A percentile compares a stretch with the other conserved stretches of the same genome.
These are phyloP conservation scores for Crepidotus variabilis DNA, from an alignment of 768 basidiomycete genomes.

Conservation along the genomic window DNA sequence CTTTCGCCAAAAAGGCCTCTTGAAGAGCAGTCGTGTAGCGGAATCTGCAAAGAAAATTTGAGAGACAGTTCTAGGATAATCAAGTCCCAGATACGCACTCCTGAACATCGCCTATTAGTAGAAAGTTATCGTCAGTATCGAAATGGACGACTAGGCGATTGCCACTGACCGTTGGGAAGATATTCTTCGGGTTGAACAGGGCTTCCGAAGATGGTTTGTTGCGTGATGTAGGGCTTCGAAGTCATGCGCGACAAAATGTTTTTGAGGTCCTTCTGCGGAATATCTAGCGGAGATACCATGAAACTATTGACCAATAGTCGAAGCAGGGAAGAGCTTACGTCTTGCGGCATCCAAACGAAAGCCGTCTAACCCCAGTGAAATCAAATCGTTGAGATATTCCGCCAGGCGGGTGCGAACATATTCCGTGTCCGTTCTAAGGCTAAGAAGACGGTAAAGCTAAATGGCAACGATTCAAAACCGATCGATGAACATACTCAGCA, in stretches of 20 bases:
- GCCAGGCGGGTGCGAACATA: constrained; percentile 54
- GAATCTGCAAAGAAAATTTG: constrained; percentile 35
- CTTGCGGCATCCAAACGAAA: constrained; percentile 66
- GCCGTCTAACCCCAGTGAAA: constrained; percentile 61
- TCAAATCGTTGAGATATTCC: constrained; percentile 53
- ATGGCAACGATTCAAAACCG: neutral
- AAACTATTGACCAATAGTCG: neutral
- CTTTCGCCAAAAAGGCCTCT: constrained; percentile 46
- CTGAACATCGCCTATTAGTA: constrained; percentile 51
- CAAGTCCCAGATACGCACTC: constrained; percentile 36
- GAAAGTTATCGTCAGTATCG: neutral
- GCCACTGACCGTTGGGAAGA: constrained; percentile 37
- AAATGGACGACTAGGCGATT: neutral
- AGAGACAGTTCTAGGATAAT: neutral
- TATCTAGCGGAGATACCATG: constrained; percentile 35
- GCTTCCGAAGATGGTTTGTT: constrained; percentile 50
- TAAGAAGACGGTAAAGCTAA: constrained; percentile 15
- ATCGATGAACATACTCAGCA: constrained; percentile 40
- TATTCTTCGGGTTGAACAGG: constrained; percentile 59
- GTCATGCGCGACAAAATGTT: constrained; percentile 48
- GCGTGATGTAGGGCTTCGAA: constrained; percentile 51
- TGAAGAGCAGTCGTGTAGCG: constrained; percentile 52
- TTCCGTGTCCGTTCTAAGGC: constrained; percentile 59
- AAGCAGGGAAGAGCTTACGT: constrained; percentile 34
- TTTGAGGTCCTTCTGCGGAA: constrained; percentile 45